phyloP scores from a whole-genome alignment of 108 stramenopile species.

The Cyclotella sp. region DNA sequence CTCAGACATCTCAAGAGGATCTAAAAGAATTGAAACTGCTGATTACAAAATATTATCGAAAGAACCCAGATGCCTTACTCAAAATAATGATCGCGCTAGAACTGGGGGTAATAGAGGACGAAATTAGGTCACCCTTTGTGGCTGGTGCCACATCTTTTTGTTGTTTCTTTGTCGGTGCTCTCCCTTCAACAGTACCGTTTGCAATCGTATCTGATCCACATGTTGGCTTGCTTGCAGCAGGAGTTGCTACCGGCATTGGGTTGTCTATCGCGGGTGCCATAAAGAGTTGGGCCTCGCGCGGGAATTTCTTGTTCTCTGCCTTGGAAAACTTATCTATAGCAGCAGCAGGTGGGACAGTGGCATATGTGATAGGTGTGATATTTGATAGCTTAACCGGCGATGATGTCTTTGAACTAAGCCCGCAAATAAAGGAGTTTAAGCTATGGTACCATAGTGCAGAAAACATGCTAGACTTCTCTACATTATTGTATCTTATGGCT shows the following conservation, averaged over 20 bases:
- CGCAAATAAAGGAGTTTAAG: no score
- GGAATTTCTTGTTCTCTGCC: conserved; percentile 58
- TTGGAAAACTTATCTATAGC: conserved; percentile 79
- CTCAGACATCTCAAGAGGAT: conserved; percentile 23
- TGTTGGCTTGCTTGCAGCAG: conserved; percentile 56
- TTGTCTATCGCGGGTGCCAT: conserved; percentile 69
- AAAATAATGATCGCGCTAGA: conserved; percentile 81
- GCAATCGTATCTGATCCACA: conserved; percentile 45
- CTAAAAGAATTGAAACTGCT: conserved; percentile 41
- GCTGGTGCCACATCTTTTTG: conserved; percentile 61
- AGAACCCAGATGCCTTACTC: conserved; percentile 68
- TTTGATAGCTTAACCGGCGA: conserved; percentile 54
- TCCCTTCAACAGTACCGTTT: conserved; percentile 77
- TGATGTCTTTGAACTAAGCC: not conserved
- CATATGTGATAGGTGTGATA: conserved; percentile 65
- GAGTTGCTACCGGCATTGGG: conserved; percentile 47
- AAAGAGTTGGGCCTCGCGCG: conserved; percentile 79
- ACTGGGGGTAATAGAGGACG: conserved; percentile 79
- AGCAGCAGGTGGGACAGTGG: conserved; percentile 67
- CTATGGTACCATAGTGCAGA: no score
- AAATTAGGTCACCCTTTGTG: conserved; percentile 61
- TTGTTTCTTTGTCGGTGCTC: conserved; percentile 65
- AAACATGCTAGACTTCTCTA: no score
- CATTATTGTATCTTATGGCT: no score
- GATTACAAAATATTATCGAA: conserved; percentile 54